Conservation (phyloP, 331 rosid species). For the Quercus tomentella region DNA sequence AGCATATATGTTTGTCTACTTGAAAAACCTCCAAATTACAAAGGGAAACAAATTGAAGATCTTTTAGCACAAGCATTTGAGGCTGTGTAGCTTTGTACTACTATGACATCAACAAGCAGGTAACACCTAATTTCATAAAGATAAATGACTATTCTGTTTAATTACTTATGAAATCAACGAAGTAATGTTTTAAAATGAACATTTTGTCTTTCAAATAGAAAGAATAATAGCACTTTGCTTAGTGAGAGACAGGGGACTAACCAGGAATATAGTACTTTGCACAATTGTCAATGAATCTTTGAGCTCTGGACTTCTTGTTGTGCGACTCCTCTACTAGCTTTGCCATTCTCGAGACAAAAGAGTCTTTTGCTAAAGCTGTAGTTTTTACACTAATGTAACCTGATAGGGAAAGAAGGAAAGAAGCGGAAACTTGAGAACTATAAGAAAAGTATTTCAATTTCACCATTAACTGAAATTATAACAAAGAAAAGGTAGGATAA, state of each 20-base stretch:
- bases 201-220: background rate
- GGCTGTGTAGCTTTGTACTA: background rate
- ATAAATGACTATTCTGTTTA: background rate
- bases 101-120: background rate
- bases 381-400: conserved; percentile 83
- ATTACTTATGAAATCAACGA: background rate
- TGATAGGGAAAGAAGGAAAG: conserved; percentile 11
- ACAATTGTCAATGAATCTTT: conserved; percentile 77
- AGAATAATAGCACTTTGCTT: background rate
- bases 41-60: background rate
- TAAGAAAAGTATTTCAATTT: background rate
- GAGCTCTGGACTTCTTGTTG: conserved; percentile 70
- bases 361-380: conserved; percentile 73
- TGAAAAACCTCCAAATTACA: background rate
- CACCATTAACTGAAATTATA: background rate
- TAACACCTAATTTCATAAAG: background rate
- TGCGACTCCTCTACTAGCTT: conserved; percentile 95
- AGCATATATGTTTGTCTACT: background rate
- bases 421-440: background rate
- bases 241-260: conserved; percentile 17
- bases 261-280: conserved; percentile 90
- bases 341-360: conserved; percentile 86
- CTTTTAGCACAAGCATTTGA: background rate
- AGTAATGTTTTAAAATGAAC: background rate
- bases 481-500: background rate